A percentile compares a stretch with the other conserved stretches of the same genome.
These are phyloP conservation scores for Solanum hybrid DNA, from an alignment of 305 asterid species.

Conservation along the genomic window DNA sequence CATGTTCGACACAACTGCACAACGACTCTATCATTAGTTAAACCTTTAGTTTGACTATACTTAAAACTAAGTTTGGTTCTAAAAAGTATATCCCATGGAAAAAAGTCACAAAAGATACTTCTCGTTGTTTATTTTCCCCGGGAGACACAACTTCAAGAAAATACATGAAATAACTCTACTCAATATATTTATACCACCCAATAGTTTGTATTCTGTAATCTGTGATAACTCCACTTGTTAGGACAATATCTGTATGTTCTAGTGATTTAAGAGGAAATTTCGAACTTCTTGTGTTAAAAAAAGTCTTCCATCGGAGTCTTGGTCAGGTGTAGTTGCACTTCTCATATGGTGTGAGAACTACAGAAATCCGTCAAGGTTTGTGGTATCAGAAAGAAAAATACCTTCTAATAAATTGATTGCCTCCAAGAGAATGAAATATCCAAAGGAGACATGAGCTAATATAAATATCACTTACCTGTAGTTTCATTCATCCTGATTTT, in stretches of 20 bases:
- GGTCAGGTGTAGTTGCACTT: neutral
- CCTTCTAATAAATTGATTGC: neutral
- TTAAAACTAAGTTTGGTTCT: neutral
- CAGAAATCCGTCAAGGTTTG: neutral
- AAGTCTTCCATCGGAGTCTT: neutral
- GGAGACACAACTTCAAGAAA: neutral
- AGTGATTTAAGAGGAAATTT: neutral
- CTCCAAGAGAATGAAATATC: neutral
- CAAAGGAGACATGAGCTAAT: neutral
- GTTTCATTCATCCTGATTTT: neutral
- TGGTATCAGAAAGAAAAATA: neutral
- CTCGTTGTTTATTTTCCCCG: neutral
- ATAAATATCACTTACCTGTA: neutral
- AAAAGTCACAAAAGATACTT: neutral
- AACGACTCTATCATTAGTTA: neutral
- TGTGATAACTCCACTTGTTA: neutral
- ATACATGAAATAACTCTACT: neutral
- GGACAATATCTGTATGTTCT: neutral
- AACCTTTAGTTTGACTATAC: neutral
- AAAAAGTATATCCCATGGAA: neutral
- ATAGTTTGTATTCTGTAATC: neutral
- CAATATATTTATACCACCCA: neutral
- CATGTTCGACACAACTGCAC: neutral
- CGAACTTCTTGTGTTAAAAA: neutral
- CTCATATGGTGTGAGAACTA: neutral